phyloP scores from a whole-genome alignment of 805 yeast genomes.

The Metschnikowia colocasiae region DNA sequence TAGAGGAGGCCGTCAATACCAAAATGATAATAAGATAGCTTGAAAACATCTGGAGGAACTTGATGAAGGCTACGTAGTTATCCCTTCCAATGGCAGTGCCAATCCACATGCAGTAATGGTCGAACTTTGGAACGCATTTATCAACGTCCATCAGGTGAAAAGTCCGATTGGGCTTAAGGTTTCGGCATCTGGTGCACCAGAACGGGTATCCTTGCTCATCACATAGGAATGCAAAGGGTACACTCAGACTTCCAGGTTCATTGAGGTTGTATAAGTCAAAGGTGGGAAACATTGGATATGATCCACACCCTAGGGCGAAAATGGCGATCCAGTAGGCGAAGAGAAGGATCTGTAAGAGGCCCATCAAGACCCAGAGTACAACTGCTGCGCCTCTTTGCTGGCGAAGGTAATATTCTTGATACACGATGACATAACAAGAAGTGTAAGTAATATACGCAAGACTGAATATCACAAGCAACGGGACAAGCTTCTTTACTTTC shows the following conservation, averaged over 20 bases:
- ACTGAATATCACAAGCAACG: conserved; percentile 6
- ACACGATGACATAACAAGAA: conserved; percentile 14
- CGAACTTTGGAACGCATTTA: conserved; percentile 68
- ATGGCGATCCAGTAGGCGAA: conserved; percentile 44
- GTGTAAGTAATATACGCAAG: conserved; percentile 14
- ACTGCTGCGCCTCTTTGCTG: conserved; percentile 13
- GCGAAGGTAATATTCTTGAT: conserved; percentile 11
- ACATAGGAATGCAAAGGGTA: conserved; percentile 64
- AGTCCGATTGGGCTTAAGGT: conserved; percentile 62
- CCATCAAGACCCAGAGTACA: conserved; percentile 15
- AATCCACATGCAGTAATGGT: conserved; percentile 80
- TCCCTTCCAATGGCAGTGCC: conserved; percentile 67
- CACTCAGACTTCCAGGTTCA: conserved; percentile 24
- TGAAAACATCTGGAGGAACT: conserved; percentile 41
- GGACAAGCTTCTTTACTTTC: conserved; percentile 4
- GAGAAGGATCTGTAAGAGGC: conserved; percentile 6
- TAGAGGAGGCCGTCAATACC: conserved; percentile 22
- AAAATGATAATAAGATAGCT: conserved; percentile 31
- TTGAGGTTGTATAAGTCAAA: conserved; percentile 25
- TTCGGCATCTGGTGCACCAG: conserved; percentile 68
- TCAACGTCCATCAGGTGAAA: conserved; percentile 62
- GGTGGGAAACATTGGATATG: conserved; percentile 33
- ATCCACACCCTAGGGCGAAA: conserved; percentile 57
- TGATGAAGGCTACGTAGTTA: conserved; percentile 60
- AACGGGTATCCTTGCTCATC: conserved; percentile 70